Percentiles rank a stretch among this genome's conserved stretches.
phyloP scores from a whole-genome alignment of 202 grass and related monocot species.

The Panicum hallii region DNA sequence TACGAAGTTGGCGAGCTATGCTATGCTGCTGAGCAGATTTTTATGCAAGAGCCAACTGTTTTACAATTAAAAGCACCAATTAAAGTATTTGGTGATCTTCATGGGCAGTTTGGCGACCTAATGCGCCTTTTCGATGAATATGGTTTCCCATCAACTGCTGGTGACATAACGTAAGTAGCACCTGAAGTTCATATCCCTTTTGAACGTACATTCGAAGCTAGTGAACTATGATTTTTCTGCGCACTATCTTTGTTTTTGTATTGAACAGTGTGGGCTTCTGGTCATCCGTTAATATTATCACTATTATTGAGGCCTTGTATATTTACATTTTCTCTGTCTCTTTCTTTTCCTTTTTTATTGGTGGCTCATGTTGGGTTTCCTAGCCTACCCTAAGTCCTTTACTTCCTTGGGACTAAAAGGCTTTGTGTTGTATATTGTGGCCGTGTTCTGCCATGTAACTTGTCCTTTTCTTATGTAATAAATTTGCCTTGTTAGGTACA shows the following conservation, averaged over 20 bases:
- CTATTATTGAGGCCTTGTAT: neutral
- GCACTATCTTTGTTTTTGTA: neutral
- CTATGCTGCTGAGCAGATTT: conserved; percentile 96
- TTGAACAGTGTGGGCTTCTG: neutral
- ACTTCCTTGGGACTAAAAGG: neutral
- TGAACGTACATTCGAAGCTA: conserved; percentile 33
- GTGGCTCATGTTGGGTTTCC: neutral
- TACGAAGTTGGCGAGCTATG: conserved; percentile 97
- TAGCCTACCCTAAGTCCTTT: neutral
- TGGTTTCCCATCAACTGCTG: conserved; percentile 93
- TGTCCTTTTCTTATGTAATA: conserved; percentile 22
- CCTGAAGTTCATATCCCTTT: conserved; percentile 39
- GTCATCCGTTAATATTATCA: neutral
- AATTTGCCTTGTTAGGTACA: conserved; percentile 67
- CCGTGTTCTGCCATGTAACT: conserved; percentile 21
- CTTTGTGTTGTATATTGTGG: conserved; percentile 5
- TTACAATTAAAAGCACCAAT: conserved; percentile 96
- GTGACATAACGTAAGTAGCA: conserved; percentile 91
- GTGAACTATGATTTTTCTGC: neutral
- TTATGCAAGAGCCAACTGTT: conserved; percentile 96
- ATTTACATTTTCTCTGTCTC: neutral
- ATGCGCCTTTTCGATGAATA: conserved; percentile 99
- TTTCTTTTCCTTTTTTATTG: neutral
- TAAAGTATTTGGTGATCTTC: conserved; percentile 99
- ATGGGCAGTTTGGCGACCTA: conserved; percentile 98